Evolutionary conservation across 768 basidiomycete genomes (phyloP), one percentile per base, ranked within the genome.

Genomic region (Amanita fuliginea): DNA sequence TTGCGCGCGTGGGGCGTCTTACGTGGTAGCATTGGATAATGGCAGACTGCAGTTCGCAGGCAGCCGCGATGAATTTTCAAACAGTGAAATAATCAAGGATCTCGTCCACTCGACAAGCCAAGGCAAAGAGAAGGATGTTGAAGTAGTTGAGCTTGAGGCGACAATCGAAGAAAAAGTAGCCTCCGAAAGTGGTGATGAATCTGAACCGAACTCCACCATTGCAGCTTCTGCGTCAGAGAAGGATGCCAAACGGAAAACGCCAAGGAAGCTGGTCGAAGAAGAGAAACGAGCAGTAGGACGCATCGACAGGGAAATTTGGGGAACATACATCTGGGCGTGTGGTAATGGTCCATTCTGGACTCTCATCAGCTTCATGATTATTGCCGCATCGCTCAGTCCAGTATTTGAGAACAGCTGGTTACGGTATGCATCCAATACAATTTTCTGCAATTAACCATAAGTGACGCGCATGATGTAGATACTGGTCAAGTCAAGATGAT

Each of bases 1-100:
- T 3, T 92, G 89, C 58, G 75, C 80, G 2, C 79, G 88, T 1
- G 84, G 78, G 26, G 90, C 94, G 2, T 69, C 66, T 21, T 93
- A 90, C 63, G 73, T 97, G 55, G 86, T 95, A 34, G 81, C 85
- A 11, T 71, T 92, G 24, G 87, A 91, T 57, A 82, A 86, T 57
- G 89, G 88, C 28, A 77, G 78, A n/a, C 75, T 93, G 13, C 67
- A 76, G 41, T 95, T 83, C 64, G 72, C 80, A 51, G 93, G 93
- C 28, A 71, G 71, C 53, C 66, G 70, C 30, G 75, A 81, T 6
- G 71, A 65, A 2, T 92, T 93, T 69, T 67, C 77, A 43, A 62
- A 58, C 22, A 83, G 84, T 2, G 73, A 73, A 6, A 71, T 85
- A n/a, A 76, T 86, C 63, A 67, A 61, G 30, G 73, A 70, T 26